phyloP scores from a whole-genome alignment of 2,329 filamentous ascomycete species.

The Aspergillus amoenus region DNA sequence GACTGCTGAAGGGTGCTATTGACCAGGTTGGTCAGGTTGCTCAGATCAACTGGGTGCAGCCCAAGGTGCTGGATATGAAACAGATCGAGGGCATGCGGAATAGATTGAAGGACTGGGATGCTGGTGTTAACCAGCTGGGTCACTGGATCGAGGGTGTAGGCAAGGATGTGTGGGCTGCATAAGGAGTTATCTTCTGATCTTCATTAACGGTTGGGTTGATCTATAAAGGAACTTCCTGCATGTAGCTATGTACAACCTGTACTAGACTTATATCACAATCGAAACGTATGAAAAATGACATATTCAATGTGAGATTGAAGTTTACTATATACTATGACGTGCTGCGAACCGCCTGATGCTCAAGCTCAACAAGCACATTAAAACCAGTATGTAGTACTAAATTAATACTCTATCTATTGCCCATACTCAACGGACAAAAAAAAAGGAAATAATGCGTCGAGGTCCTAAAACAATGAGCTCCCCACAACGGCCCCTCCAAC shows the following conservation, averaged over 20 bases:
- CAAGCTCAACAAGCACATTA: not conserved
- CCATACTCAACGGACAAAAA: not conserved
- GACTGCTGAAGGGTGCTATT: conserved; percentile 85
- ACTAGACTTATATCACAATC: conserved; percentile 14
- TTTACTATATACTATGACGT: not conserved
- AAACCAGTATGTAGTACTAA: not conserved
- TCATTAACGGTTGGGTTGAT: not conserved
- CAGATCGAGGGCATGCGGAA: conserved; percentile 92
- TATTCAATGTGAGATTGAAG: not conserved
- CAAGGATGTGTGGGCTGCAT: conserved; percentile 94
- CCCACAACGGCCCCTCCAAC: conserved; percentile 49
- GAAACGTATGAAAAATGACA: conserved; percentile 9
- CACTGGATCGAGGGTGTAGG: conserved; percentile 96
- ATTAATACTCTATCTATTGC: not conserved
- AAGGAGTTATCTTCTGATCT: conserved; percentile 27
- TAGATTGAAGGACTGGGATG: conserved; percentile 89
- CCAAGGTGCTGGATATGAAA: conserved; percentile 92
- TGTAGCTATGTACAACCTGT: conserved; percentile 18
- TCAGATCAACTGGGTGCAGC: conserved; percentile 97
- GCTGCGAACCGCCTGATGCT: not conserved
- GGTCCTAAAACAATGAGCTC: conserved; percentile 31
- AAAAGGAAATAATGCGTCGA: not conserved
- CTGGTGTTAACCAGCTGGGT: conserved; percentile 90
- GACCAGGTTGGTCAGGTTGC: conserved; percentile 95
- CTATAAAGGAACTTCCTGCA: conserved; percentile 6